Evolutionary conservation across 345 rosid genomes (phyloP), one percentile per base, ranked within the genome.

Genomic region (Anastatica hierochuntica): DNA sequence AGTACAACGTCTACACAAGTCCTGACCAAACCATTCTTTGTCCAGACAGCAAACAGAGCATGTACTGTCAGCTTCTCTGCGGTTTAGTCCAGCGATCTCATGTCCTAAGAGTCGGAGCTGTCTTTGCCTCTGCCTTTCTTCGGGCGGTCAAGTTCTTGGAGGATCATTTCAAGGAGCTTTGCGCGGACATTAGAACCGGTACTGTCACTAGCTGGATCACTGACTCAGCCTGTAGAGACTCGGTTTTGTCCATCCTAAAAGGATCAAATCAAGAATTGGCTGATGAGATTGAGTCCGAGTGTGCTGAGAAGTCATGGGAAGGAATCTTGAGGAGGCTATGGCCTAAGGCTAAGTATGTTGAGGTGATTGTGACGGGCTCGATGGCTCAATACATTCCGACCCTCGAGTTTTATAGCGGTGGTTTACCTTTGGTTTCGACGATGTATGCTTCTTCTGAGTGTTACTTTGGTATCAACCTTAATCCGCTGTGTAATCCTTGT

Each of bases 381-480:
- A 90, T 90, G 97, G 96, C 97, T 19, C 97, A 90, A 44, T 90
- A 90, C 40, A 82, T 90, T 26, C 83, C 94, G 0, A 84, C 84
- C 9, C 90, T 90, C 3, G 90, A 84, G 72, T 81, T 80, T 37
- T 90, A 86, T 64, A 74, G 88, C 12, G 96, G 89, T 4, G 96
- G 96, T 30, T 68, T 84, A 31, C 97, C 96, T 8, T 63, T 90
- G 63, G 68, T 86, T 61, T 90, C 97, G 19, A 84, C 83, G 4
- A 90, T 90, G 97, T 90, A 86, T 73, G 96, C 86, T 33, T 89
- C 97, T 14, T 89, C 97, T 12, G 97, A 89, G 64, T 85, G 97
- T 58, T 90, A 75, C 74, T 84, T 86, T 35, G 96, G 97, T 19
- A 83, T 90, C 65, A 90, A 90, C 60, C 74, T 86, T 12, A 71